Conservation (phyloP, 2,329 filamentous ascomycete genomes). For the Trichoderma hamatum region DNA sequence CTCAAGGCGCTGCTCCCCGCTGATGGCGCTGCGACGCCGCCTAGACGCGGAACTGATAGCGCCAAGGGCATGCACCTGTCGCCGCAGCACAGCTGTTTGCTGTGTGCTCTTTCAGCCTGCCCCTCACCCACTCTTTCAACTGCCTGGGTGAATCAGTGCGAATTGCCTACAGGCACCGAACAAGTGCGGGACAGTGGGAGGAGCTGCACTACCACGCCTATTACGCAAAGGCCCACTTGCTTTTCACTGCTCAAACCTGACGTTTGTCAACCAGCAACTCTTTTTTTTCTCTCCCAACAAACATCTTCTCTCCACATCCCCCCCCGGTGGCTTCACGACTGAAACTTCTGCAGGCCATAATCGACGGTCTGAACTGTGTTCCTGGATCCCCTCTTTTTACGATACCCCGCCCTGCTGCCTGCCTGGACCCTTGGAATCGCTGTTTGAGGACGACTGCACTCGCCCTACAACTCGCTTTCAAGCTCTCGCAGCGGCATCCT, state of each 20-base stretch:
- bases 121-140: constrained; percentile 13
- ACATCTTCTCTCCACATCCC: constrained; percentile 27
- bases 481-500: constrained; percentile 19
- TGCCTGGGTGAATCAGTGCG: too few species aligned
- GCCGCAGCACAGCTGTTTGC: background rate
- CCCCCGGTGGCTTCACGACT: constrained; percentile 21
- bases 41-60: background rate
- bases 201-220: constrained; percentile 33
- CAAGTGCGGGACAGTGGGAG: constrained; percentile 29
- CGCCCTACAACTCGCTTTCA: constrained; percentile 38
- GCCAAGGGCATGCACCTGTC: background rate
- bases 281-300: constrained; percentile 31
- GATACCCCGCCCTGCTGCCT: constrained; percentile 27
- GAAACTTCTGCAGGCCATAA: constrained; percentile 8
- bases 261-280: constrained; percentile 38
- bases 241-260: constrained; percentile 41
- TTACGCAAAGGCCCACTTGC: constrained; percentile 46
- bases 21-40: background rate
- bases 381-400: constrained; percentile 27
- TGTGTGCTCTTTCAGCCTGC: constrained; percentile 14
- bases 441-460: constrained; percentile 48
- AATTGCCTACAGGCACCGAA: too few species aligned
- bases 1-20: constrained; percentile 12
- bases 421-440: constrained; percentile 36
- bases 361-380: constrained; percentile 26